Evolutionary conservation across 331 rosid genomes (phyloP).

Genomic region (Dryas integrifolia): DNA sequence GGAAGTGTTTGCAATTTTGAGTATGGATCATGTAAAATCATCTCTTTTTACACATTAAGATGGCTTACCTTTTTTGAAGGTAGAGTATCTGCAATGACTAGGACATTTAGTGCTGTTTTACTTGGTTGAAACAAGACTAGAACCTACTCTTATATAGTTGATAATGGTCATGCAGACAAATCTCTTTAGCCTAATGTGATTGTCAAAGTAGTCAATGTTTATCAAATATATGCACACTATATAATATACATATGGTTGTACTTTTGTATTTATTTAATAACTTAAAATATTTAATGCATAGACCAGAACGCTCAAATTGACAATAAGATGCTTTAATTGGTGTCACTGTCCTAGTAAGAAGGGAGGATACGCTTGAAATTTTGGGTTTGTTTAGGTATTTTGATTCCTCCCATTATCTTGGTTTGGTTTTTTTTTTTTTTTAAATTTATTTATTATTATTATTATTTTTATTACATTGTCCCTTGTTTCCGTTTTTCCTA

Average conservation of each 20-base stretch:
- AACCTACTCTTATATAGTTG: background rate
- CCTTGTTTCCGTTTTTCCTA: background rate
- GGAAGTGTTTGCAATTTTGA: background rate
- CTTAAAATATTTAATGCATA: background rate
- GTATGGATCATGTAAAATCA: background rate
- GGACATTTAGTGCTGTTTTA: background rate
- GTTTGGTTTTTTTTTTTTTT: background rate
- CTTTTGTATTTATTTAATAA: background rate
- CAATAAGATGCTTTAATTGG: background rate
- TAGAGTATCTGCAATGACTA: background rate
- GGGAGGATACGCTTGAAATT: background rate
- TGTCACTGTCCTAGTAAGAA: background rate
- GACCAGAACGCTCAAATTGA: background rate
- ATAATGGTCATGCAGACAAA: background rate
- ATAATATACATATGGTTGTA: too few species aligned
- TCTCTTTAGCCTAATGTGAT: background rate
- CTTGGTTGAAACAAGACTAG: background rate
- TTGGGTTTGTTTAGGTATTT: background rate
- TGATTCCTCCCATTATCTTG: background rate
- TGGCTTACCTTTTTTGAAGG: background rate
- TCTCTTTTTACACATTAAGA: background rate
- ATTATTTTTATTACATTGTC: background rate
- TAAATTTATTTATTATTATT: too few species aligned
- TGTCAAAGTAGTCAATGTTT: background rate
- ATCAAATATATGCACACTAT: background rate